Evolutionary conservation across 2,329 filamentous ascomycete species (phyloP).

Genomic region (Metarhizium robertsii): DNA sequence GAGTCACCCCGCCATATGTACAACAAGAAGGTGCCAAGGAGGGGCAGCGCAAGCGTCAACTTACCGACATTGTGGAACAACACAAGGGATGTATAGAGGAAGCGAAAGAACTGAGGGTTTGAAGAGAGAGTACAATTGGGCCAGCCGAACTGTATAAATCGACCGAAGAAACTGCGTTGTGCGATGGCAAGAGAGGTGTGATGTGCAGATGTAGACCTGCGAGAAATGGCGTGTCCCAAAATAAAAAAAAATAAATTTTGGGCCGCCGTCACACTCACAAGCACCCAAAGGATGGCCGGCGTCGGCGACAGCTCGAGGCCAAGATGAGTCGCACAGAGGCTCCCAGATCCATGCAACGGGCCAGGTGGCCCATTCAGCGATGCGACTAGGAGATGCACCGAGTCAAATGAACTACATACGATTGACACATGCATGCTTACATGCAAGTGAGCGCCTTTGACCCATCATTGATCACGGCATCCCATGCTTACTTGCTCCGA

Average conservation of each 20-base stretch:
- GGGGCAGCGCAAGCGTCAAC: not conserved
- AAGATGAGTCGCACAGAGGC: not conserved
- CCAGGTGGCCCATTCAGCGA: too few species aligned
- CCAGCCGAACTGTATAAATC: conserved; percentile 5
- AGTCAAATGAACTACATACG: too few species aligned
- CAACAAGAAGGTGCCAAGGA: not conserved
- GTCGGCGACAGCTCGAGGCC: not conserved
- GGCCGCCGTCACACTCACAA: not conserved
- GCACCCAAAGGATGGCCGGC: not conserved
- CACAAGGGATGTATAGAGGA: not conserved
- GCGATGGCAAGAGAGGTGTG: conserved; percentile 11
- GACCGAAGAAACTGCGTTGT: too few species aligned
- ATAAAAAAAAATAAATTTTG: not conserved
- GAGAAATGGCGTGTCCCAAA: not conserved
- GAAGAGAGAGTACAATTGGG: not conserved
- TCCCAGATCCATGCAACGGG: too few species aligned
- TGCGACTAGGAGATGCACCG: too few species aligned
- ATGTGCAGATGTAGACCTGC: not conserved
- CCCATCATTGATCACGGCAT: too few species aligned
- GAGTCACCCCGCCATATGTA: conserved; percentile 16
- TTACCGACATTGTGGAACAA: conserved; percentile 7
- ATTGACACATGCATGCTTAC: too few species aligned
- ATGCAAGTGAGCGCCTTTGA: too few species aligned
- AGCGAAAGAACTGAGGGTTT: not conserved
- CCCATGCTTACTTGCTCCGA: too few species aligned